Base-by-base conservation (phyloP, 163 green algal species). In the Chlorella variabilis region DNA sequence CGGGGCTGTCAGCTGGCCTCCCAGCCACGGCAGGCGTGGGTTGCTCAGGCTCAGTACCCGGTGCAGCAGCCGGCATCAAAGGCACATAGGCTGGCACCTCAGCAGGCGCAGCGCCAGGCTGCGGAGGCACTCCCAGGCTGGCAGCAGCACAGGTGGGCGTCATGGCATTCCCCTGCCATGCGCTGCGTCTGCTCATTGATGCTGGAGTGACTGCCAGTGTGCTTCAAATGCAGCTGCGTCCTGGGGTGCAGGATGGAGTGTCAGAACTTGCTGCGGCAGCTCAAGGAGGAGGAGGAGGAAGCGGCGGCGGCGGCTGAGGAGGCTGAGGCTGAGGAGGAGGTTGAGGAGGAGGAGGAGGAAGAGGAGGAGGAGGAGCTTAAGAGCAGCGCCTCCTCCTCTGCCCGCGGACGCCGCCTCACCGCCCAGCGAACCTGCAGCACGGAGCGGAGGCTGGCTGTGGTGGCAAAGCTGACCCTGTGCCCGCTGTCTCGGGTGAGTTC, bases 401-500 rank as follows among this genome's bases (percentile, higher is more conserved):
- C 59, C n/a, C 59, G 20, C 9, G 5, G 18, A 9, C 54, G 23
- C 54, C 54, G 23, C 18, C 54, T 63, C 23, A 29, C 9, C 45
- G 45, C 15, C 54, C 23, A 33, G 59, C 29, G 59, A 17, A 21
- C 59, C n/a, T 23, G 11, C 15, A 11, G 45, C 11, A 15, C 45
- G 45, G 59, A 67, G 59, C 59, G 59, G 5, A 21, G 21, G 27
- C 41, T 76, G 42, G 13, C n/a, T 23, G 69, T 45, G 1, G n/a
- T 29, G n/a, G 42, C 69, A 9, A 49, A 45, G n/a, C 69, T 76
- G 15, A 25, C 29, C 9, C 27, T 45, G 42, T 76, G 69, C 69
- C 69, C 69, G 15, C 69, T 76, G n/a, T 63, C 69, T 1, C 42
- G 45, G 42, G 69, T 76, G 45, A 63, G 69, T 17, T 39, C 27